Conservation (phyloP, 2,329 filamentous ascomycete genomes). For the Verticillium zaregamsianum region DNA sequence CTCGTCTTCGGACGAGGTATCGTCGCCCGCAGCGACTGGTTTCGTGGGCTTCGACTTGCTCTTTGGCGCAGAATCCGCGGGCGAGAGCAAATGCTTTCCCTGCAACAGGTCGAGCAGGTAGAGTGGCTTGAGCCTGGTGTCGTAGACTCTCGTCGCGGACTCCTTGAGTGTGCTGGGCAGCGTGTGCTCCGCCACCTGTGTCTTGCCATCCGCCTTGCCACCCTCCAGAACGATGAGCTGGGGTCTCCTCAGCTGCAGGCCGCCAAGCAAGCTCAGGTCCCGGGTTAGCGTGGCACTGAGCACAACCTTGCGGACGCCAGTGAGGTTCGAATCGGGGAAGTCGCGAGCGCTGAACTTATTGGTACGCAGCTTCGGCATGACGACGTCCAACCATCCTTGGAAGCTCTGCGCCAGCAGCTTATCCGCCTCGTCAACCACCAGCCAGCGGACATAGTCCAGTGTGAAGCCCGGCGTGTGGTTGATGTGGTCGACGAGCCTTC, state of each 20-base stretch:
- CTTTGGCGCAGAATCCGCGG: conserved; percentile 14
- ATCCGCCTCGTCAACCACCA: conserved; percentile 92
- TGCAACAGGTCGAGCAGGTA: conserved; percentile 76
- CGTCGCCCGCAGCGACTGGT: conserved; percentile 17
- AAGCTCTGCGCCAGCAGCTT: conserved; percentile 88
- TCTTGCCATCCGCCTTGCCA: conserved; percentile 27
- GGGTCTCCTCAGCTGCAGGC: conserved; percentile 68
- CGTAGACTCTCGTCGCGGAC: conserved; percentile 62
- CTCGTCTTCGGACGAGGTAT: conserved; percentile 27
- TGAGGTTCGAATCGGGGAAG: conserved; percentile 46
- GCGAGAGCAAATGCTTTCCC: conserved; percentile 41
- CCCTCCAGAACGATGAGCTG: conserved; percentile 72
- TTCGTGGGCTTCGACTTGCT: conserved; percentile 4
- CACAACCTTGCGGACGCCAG: conserved; percentile 71
- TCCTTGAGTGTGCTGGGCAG: conserved; percentile 64
- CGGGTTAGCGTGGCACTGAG: conserved; percentile 90
- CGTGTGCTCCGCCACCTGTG: conserved; percentile 40
- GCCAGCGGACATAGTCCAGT: conserved; percentile 75
- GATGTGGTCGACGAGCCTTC: conserved; percentile 86
- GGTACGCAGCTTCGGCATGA: conserved; percentile 58
- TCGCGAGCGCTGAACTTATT: conserved; percentile 47
- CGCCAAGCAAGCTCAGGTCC: conserved; percentile 75
- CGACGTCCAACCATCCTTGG: conserved; percentile 79
- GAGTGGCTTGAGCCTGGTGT: conserved; percentile 72
- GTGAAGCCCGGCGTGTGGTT: conserved; percentile 78